phyloP scores from a whole-genome alignment of 2,329 filamentous ascomycete genomes.

The Hirsutella minnesotensis region DNA sequence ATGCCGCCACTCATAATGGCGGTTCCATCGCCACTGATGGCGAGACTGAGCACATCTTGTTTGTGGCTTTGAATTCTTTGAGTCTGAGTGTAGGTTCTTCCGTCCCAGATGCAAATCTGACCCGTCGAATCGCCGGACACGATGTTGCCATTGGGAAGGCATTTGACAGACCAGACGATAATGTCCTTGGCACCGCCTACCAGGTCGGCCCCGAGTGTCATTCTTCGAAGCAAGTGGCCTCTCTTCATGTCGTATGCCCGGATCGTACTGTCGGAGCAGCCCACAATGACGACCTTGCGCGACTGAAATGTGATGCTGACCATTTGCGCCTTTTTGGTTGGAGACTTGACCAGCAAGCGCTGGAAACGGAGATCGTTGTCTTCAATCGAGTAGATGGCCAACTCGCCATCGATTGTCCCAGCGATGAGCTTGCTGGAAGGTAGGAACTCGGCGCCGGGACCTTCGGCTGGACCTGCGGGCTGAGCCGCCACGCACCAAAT shows the following conservation, averaged over 20 bases:
- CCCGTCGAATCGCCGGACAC: constrained; percentile 92
- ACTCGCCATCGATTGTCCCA: constrained; percentile 82
- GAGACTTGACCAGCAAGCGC: constrained; percentile 60
- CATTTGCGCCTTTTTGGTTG: constrained; percentile 76
- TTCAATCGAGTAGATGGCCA: constrained; percentile 77
- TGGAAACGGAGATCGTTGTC: constrained; percentile 76
- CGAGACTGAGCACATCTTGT: constrained; percentile 83
- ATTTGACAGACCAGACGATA: constrained; percentile 88
- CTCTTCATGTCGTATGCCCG: constrained; percentile 78
- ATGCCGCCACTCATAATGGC: constrained; percentile 84
- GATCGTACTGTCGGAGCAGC: constrained; percentile 94
- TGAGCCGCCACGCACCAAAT: constrained; percentile 95
- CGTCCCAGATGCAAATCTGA: constrained; percentile 87
- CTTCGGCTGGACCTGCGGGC: constrained; percentile 32
- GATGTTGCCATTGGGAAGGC: constrained; percentile 76
- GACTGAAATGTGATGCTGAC: constrained; percentile 87
- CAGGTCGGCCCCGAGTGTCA: constrained; percentile 75
- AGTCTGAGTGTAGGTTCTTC: constrained; percentile 77
- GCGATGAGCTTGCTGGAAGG: constrained; percentile 55
- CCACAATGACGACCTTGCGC: constrained; percentile 69
- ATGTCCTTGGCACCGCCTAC: constrained; percentile 70
- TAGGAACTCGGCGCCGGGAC: constrained; percentile 18
- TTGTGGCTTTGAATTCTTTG: constrained; percentile 81
- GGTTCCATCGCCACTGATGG: constrained; percentile 66
- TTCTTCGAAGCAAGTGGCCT: constrained; percentile 63